phyloP scores from a whole-genome alignment of 768 basidiomycete species.

The Suillus luteus region DNA sequence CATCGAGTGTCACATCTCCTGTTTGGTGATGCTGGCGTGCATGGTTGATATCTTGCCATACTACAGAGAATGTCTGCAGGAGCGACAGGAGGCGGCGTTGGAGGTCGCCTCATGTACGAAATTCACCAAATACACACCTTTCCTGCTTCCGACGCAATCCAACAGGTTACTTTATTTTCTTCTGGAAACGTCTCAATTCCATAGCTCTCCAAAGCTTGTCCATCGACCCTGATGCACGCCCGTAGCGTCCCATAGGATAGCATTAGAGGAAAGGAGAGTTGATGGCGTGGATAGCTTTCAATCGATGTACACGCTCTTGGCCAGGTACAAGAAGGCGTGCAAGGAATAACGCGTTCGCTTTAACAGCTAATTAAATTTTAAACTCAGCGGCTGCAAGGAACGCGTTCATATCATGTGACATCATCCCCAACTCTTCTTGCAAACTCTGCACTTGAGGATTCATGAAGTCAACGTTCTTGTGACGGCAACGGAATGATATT shows the following conservation, averaged over 20 bases:
- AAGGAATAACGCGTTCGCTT: not conserved
- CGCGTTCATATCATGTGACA: not conserved
- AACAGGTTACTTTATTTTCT: constrained; percentile 17
- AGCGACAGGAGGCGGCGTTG: constrained; percentile 7
- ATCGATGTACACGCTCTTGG: constrained; percentile 4
- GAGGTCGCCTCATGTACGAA: not conserved
- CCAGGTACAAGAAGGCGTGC: constrained; percentile 7
- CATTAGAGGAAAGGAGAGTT: constrained; percentile 11
- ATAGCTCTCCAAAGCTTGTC: constrained; percentile 7
- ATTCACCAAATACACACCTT: constrained; percentile 10
- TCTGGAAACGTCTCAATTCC: constrained; percentile 12
- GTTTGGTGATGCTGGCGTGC: constrained; percentile 4
- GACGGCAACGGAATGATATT: not conserved
- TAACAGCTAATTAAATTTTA: not conserved
- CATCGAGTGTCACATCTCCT: constrained; percentile 11
- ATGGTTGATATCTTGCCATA: constrained; percentile 13
- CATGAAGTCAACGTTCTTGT: not conserved
- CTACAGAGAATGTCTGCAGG: constrained; percentile 12
- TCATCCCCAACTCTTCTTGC: not conserved
- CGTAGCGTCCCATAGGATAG: constrained; percentile 4
- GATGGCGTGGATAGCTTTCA: constrained; percentile 1
- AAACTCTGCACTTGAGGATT: not conserved
- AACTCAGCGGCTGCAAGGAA: constrained; percentile 2
- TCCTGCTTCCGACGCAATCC: constrained; percentile 17
- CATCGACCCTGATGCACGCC: constrained; percentile 15